Conservation (phyloP, 495 filamentous ascomycete genomes). For the Aspergillus ellipticus region DNA sequence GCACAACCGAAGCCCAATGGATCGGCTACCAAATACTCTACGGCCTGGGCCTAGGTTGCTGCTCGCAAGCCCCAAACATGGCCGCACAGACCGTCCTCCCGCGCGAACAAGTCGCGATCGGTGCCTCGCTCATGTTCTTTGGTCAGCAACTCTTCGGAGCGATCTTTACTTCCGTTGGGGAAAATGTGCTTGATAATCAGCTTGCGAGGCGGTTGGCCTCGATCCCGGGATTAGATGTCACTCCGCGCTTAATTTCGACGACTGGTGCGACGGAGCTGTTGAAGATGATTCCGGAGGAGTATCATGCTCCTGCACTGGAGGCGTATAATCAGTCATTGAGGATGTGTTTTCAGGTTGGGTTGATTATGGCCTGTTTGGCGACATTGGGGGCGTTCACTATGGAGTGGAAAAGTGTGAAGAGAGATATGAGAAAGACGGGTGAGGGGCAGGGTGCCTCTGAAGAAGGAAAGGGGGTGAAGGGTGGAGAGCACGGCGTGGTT, state of each 20-base stretch:
- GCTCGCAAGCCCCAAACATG: slow-evolving; percentile 30
- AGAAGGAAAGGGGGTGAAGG: too few species aligned
- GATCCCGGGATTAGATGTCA: slow-evolving; percentile 16
- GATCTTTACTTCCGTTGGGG: slow-evolving; percentile 33
- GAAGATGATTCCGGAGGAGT: slow-evolving; percentile 15
- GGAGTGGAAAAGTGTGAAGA: slow-evolving; percentile 41
- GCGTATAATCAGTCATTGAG: slow-evolving; percentile 31
- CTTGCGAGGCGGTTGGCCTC: slow-evolving; percentile 20
- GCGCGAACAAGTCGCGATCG: slow-evolving; percentile 31
- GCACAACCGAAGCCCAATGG: slow-evolving; percentile 45
- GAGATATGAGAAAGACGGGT: too few species aligned
- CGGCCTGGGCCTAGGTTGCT: slow-evolving; percentile 36
- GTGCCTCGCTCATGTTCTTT: slow-evolving; percentile 37
- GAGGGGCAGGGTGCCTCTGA: too few species aligned
- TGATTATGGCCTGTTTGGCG: slow-evolving; percentile 26
- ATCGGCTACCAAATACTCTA: slow-evolving; percentile 31
- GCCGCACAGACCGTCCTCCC: slow-evolving; percentile 39
- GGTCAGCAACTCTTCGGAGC: slow-evolving; percentile 37
- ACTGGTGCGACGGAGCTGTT: slow-evolving; percentile 27
- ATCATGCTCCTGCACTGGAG: slow-evolving; percentile 19
- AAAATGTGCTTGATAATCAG: slow-evolving; percentile 30
- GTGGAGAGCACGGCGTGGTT: too few species aligned
- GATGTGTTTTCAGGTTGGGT: slow-evolving; percentile 28
- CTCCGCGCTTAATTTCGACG: slow-evolving; percentile 16
- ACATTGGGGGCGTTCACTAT: slow-evolving; percentile 29